Base-by-base conservation (phyloP, 2,329 filamentous ascomycete species). In the Basipetospora chlamydospora region DNA sequence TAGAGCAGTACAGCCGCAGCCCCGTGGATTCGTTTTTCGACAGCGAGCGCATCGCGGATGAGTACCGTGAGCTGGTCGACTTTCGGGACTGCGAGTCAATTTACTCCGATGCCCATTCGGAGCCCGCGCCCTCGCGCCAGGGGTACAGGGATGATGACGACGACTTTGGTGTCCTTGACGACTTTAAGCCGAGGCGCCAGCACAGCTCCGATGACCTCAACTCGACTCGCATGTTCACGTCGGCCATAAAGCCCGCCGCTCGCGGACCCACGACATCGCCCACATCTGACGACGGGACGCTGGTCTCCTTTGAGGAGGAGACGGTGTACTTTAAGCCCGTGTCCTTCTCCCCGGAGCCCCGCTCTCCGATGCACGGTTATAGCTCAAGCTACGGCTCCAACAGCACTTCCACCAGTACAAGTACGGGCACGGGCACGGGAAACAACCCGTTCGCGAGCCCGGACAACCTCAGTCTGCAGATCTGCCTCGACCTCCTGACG, bases 401-500 rank as follows among this genome's bases (percentile, higher is more conserved):
- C 26, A 34, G 36, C 8, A n/a, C n/a, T n/a, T n/a, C n/a, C n/a
- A n/a, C n/a, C n/a, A n/a, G n/a, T n/a, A n/a, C n/a, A n/a, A n/a
- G n/a, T n/a, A n/a, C n/a, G n/a, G n/a, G n/a, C n/a, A n/a, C n/a
- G n/a, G n/a, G n/a, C n/a, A n/a, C n/a, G n/a, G n/a, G n/a, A n/a
- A 29, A 42, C 17, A 35, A 35, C 18, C 33, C 33, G 18, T 35
- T 35, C 26, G 44, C 46, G 5, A 41, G 46, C 16, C 43, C 46
- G 2, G 54, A 58, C 26, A 61, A 57, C 23, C 48, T 66, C 4
- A 58, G 63, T 34, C 49, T 72, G 16, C 63, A 69, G 39, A 64
- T 70, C 28, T 65, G 64, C 34, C 49, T 70, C 8, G 60, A 69
- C 35, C 55, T 73, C 3, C 55, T 73, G 26, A 62, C 59, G 4